A percentile compares a stretch with the other conserved stretches of the same genome.
Evolutionary conservation across 495 filamentous ascomycete species (phyloP).

Genomic region (Hypoxylon crocopeplum): DNA sequence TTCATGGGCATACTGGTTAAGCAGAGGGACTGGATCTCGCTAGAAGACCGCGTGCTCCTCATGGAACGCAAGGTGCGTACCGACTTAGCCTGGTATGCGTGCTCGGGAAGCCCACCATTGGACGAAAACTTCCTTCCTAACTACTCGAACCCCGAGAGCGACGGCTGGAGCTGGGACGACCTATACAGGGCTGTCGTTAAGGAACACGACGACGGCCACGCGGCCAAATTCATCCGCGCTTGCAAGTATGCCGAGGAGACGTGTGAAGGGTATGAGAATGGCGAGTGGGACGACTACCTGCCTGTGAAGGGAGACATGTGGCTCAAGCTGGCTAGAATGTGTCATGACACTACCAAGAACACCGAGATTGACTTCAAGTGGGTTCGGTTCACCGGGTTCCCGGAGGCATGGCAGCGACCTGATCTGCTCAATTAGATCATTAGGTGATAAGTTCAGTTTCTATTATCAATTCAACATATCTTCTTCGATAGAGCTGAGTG

Average conservation of each 20-base stretch:
- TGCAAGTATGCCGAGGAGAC: conserved; percentile 44
- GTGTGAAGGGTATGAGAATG: conserved; percentile 28
- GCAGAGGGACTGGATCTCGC: conserved; percentile 42
- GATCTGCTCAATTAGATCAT: too few species aligned
- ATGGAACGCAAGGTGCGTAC: conserved; percentile 48
- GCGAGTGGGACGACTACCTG: conserved; percentile 15
- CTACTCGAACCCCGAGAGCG: conserved; percentile 24
- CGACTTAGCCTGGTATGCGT: conserved; percentile 48
- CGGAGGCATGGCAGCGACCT: conserved; percentile 49
- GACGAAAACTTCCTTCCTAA: conserved; percentile 26
- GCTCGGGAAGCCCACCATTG: conserved; percentile 31
- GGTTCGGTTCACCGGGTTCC: conserved; percentile 54
- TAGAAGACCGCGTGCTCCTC: conserved; percentile 38
- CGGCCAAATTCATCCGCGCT: conserved; percentile 47
- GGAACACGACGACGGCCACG: conserved; percentile 50
- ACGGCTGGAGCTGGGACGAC: conserved; percentile 38
- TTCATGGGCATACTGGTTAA: conserved; percentile 39
- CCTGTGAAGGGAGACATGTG: conserved; percentile 43
- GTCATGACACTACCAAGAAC: conserved; percentile 42
- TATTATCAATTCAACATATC: too few species aligned
- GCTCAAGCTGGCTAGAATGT: conserved; percentile 46
- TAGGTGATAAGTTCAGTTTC: too few species aligned
- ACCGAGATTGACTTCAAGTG: conserved; percentile 45
- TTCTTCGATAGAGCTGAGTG: too few species aligned
- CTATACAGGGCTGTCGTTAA: conserved; percentile 40